Base-by-base conservation (phyloP, 148 eudicot species). In the Chenopodium suecicum region DNA sequence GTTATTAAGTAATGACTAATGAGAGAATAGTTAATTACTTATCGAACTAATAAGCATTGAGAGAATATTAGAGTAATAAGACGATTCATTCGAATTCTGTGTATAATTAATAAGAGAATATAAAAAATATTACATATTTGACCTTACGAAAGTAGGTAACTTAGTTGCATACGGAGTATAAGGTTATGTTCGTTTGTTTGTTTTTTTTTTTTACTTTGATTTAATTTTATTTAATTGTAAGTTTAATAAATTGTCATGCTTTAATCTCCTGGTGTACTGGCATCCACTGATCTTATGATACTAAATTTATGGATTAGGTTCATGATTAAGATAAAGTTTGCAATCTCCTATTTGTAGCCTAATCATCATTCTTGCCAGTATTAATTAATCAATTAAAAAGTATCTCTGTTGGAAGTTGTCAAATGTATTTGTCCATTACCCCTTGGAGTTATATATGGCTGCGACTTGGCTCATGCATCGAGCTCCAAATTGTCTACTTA, bases 221-320 rank as follows among this genome's bases (percentile, higher is more conserved):
- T 41, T 41, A 41, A 41, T 41, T 41, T 41, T 41, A 31, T 31
- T 31, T 31, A 31, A 4, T 34, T 34, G 5, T 2, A 41, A 41
- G 44, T 56, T 56, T 56, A 56, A 17, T 56, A 13, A 56, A 2
- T 56, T 62, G 66, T 5, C 66, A 22, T 62, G 25, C 66, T 62
- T 62, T 62, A 62, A n/a, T 62, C 66, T 7, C 25, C 25, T 6
- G 27, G 66, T 62, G 66, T 62, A 62, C 66, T 62, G 66, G 66
- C 27, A 62, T 5, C 66, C 66, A 31, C 25, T 44, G 70, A 60
- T 27, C 71, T 78, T 76, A 80, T 75, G 78, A 72, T 77, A 34
- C 75, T 58, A 77, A 84, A 12, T 58, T 77, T 81, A 77, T 88
- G 85, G 90, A 82, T 88, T 83, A 83, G 84, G 82, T 78, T 74